phyloP scores from a whole-genome alignment of 805 yeast genomes.

The Torulaspora indica region DNA sequence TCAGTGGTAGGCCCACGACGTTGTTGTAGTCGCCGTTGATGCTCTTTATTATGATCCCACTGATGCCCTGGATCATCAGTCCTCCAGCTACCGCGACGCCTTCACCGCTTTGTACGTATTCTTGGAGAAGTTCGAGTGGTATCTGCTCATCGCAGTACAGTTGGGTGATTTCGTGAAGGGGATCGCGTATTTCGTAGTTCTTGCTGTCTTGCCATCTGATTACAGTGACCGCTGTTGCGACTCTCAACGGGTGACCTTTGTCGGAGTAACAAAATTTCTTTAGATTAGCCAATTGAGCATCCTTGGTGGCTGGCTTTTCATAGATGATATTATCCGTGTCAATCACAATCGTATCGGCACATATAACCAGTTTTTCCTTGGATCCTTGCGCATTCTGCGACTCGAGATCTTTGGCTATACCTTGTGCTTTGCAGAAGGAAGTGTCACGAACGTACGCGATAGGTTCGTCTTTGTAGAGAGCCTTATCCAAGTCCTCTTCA shows the following conservation, averaged over 20 bases:
- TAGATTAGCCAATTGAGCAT: conserved; percentile 48
- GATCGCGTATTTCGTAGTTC: conserved; percentile 14
- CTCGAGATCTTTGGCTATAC: conserved; percentile 48
- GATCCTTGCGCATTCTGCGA: conserved; percentile 11
- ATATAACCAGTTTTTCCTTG: conserved; percentile 37
- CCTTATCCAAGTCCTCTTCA: conserved; percentile 69
- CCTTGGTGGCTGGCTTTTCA: conserved; percentile 72
- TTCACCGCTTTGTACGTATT: conserved; percentile 66
- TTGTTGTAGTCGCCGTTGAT: conserved; percentile 80
- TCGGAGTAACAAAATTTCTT: conserved; percentile 43
- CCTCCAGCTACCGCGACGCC: conserved; percentile 90
- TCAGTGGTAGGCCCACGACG: conserved; percentile 82
- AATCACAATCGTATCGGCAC: conserved; percentile 78
- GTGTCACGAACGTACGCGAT: conserved; percentile 62
- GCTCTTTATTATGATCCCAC: conserved; percentile 56
- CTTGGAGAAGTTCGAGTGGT: conserved; percentile 51
- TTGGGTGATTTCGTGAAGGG: conserved; percentile 41
- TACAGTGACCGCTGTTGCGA: conserved; percentile 51
- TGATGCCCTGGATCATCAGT: conserved; percentile 72
- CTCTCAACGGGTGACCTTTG: conserved; percentile 43
- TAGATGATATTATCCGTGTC: conserved; percentile 54
- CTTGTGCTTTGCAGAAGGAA: conserved; percentile 59
- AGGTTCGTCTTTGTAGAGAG: conserved; percentile 20
- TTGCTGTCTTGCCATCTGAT: conserved; percentile 29
- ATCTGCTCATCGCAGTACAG: conserved; percentile 42